Conservation (phyloP, 2,329 filamentous ascomycete species). For the Paecilomyces dactylethromorphus region DNA sequence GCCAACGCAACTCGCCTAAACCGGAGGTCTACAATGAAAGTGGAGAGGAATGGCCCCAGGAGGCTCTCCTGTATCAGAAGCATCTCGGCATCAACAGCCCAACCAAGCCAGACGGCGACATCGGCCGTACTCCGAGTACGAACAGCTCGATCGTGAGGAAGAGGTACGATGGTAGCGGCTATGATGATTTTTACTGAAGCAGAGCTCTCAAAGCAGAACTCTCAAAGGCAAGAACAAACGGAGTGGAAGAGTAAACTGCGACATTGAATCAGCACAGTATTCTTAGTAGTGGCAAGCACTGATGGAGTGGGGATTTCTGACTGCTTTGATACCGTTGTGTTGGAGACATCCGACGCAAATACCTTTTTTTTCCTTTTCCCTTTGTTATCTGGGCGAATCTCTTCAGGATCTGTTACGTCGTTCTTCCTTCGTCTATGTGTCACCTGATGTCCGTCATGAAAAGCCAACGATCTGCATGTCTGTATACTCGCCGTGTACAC, state of each 20-base stretch:
- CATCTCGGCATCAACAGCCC: slow-evolving; percentile 14
- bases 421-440: neutral
- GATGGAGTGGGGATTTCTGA: neutral
- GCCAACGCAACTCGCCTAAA: slow-evolving; percentile 6
- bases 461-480: neutral
- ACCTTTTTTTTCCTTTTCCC: neutral
- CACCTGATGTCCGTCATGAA: neutral
- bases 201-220: neutral
- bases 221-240: neutral
- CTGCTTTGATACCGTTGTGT: neutral
- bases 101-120: slow-evolving; percentile 6
- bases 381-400: neutral
- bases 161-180: slow-evolving; percentile 22
- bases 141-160: slow-evolving; percentile 17
- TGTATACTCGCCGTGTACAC: neutral
- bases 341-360: neutral
- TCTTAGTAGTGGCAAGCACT: neutral
- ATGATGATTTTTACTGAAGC: slow-evolving; percentile 7
- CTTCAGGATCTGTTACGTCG: neutral
- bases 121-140: slow-evolving; percentile 13
- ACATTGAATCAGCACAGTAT: neutral
- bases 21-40: slow-evolving; percentile 12
- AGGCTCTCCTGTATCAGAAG: slow-evolving; percentile 34
- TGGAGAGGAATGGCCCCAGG: slow-evolving; percentile 33
- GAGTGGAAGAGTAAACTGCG: neutral